Percentiles rank a stretch among this genome's conserved stretches.
These are phyloP conservation scores for Coemansia sp. DNA, from an alignment of 192 early-diverging fungal genomes.

Conservation along the genomic window DNA sequence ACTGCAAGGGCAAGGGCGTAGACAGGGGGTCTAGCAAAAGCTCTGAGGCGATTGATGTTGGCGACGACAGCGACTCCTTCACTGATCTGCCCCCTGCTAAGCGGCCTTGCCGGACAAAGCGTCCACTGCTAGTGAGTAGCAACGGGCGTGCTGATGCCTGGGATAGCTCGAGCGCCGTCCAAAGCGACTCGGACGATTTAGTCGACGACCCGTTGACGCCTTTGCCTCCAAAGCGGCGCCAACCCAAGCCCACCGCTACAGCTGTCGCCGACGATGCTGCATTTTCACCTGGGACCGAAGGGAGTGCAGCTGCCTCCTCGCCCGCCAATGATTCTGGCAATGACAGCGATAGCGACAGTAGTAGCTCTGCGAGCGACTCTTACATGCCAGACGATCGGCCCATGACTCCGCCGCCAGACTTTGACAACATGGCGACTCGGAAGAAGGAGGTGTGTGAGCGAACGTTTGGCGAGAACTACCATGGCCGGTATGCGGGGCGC, in stretches of 20 bases:
- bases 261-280: background rate
- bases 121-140: background rate
- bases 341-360: constrained; percentile 1
- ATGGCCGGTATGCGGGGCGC: constrained; percentile 50
- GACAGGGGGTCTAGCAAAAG: background rate
- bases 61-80: constrained; percentile 36
- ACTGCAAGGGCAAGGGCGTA: background rate
- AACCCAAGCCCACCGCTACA: background rate
- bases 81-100: constrained; percentile 13
- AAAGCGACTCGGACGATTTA: constrained; percentile 22
- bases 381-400: constrained; percentile 24
- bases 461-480: constrained; percentile 39
- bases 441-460: constrained; percentile 46
- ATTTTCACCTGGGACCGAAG: background rate
- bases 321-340: background rate
- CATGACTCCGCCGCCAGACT: constrained; percentile 46
- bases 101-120: background rate
- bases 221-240: background rate
- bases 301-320: background rate
- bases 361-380: constrained; percentile 1
- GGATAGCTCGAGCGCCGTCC: background rate
- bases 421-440: constrained; percentile 38
- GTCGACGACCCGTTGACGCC: constrained; percentile 16
- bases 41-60: background rate
- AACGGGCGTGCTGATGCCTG: background rate